Evolutionary conservation across 1,139 yeast genomes (phyloP).

Genomic region (Neolecta irregularis): DNA sequence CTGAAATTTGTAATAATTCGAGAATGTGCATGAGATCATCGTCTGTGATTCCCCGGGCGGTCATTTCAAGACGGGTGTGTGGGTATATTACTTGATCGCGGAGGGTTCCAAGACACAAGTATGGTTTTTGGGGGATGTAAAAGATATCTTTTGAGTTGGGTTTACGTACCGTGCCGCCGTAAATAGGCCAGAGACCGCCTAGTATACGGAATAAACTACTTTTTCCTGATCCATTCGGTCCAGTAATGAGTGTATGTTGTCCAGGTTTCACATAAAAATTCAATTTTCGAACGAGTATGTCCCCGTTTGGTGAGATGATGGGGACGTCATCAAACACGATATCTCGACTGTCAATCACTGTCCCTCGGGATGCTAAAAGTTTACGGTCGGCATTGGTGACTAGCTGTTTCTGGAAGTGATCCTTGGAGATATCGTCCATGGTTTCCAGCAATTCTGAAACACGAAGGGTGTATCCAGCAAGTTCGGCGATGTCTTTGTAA

Average conservation of each 20-base stretch:
- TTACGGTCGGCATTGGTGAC: constrained; percentile 14
- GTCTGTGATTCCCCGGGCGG: constrained; percentile 35
- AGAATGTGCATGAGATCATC: constrained; percentile 48
- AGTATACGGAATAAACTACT: constrained; percentile 78
- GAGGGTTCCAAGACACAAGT: constrained; percentile 57
- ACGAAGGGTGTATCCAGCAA: constrained; percentile 70
- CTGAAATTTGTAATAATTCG: constrained; percentile 26
- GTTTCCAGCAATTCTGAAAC: constrained; percentile 56
- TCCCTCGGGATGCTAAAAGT: constrained; percentile 12
- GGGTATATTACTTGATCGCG: constrained; percentile 87
- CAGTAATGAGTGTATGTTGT: constrained; percentile 74
- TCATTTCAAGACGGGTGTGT: constrained; percentile 46
- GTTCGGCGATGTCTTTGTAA: constrained; percentile 68
- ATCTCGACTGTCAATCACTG: constrained; percentile 28
- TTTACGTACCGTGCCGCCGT: constrained; percentile 38
- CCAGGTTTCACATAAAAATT: constrained; percentile 64
- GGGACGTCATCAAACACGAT: constrained; percentile 62
- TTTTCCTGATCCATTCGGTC: constrained; percentile 93
- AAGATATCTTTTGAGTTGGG: constrained; percentile 61
- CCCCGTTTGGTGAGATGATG: constrained; percentile 71
- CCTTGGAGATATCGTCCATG: constrained; percentile 37
- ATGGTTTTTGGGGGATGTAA: constrained; percentile 86
- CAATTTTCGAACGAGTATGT: constrained; percentile 49
- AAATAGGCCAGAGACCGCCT: constrained; percentile 88
- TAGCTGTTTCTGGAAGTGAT: constrained; percentile 21